Conservation (phyloP, 306 rosid species). For the Begonia peltatifolia region DNA sequence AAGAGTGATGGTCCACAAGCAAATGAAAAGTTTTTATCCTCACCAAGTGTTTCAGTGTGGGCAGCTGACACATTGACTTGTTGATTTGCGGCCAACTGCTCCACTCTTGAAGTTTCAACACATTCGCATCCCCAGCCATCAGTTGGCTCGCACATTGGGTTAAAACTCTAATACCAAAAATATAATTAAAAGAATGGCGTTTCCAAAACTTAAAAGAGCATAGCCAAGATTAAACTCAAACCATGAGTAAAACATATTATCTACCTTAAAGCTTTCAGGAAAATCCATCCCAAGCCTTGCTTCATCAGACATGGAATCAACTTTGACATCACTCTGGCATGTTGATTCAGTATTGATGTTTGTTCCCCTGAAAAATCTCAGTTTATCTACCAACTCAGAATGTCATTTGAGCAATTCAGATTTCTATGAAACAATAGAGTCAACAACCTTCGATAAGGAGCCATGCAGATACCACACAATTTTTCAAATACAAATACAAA, state of each 20-base stretch:
- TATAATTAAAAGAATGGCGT: conserved; percentile 5
- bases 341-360: conserved; percentile 55
- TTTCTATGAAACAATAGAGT: conserved; percentile 21
- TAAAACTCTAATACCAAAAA: conserved; percentile 50
- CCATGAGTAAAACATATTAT: conserved; percentile 4
- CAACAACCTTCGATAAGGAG: conserved; percentile 3
- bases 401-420: conserved; percentile 29
- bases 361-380: conserved; percentile 29
- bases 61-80: conserved; percentile 24
- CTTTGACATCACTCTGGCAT: conserved; percentile 68
- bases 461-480: conserved; percentile 13
- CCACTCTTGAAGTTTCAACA: conserved; percentile 37
- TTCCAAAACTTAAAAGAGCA: conserved; percentile 8
- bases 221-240: conserved; percentile 5
- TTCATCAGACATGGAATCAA: conserved; percentile 28
- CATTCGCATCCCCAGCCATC: conserved; percentile 67
- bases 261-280: conserved; percentile 54
- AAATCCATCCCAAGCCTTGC: conserved; percentile 21
- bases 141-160: conserved; percentile 82
- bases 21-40: conserved; percentile 49
- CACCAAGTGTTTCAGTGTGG: conserved; percentile 27
- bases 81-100: conserved; percentile 20
- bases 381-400: no score
- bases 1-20: conserved; percentile 53
- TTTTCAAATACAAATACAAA: conserved; percentile 2